Percentiles rank a stretch among this genome's conserved stretches.
Evolutionary conservation across 371 early-diverging fungal genomes (phyloP).

Genomic region (Quaeritorhiza haematococci): DNA sequence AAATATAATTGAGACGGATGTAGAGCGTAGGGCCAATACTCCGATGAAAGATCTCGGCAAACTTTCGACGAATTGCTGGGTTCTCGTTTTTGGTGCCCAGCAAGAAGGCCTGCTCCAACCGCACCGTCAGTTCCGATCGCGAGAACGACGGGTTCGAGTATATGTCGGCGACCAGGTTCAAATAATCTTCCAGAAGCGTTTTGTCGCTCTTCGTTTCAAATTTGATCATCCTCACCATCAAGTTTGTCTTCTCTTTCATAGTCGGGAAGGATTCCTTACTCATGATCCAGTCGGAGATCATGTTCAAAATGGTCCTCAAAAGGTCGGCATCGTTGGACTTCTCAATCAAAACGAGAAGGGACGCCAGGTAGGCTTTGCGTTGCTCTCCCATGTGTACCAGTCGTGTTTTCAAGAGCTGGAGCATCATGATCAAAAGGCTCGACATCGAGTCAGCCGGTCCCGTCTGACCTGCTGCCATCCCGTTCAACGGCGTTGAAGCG

Average conservation of each 20-base stretch:
- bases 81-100: slow-evolving; percentile 76
- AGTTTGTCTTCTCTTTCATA: slow-evolving; percentile 88
- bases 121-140: slow-evolving; percentile 84
- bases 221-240: slow-evolving; percentile 85
- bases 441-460: slow-evolving; percentile 7
- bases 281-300: slow-evolving; percentile 87
- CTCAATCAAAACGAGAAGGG: slow-evolving; percentile 78
- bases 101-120: slow-evolving; percentile 91
- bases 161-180: slow-evolving; percentile 80
- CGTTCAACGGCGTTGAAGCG: not conserved
- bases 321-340: slow-evolving; percentile 69
- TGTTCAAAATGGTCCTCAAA: slow-evolving; percentile 67
- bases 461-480: not conserved
- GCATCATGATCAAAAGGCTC: slow-evolving; percentile 38
- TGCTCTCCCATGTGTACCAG: slow-evolving; percentile 81
- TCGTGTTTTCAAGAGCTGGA: slow-evolving; percentile 71
- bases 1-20: slow-evolving; percentile 77
- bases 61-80: slow-evolving; percentile 71
- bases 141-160: slow-evolving; percentile 75
- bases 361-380: slow-evolving; percentile 77
- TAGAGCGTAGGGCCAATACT: slow-evolving; percentile 65
- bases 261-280: slow-evolving; percentile 86
- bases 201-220: slow-evolving; percentile 62
- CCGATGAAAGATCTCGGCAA: slow-evolving; percentile 74
- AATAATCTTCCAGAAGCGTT: slow-evolving; percentile 68